Evolutionary conservation across 2,329 filamentous ascomycete genomes (phyloP).

Genomic region (Aspergillus chevalieri): DNA sequence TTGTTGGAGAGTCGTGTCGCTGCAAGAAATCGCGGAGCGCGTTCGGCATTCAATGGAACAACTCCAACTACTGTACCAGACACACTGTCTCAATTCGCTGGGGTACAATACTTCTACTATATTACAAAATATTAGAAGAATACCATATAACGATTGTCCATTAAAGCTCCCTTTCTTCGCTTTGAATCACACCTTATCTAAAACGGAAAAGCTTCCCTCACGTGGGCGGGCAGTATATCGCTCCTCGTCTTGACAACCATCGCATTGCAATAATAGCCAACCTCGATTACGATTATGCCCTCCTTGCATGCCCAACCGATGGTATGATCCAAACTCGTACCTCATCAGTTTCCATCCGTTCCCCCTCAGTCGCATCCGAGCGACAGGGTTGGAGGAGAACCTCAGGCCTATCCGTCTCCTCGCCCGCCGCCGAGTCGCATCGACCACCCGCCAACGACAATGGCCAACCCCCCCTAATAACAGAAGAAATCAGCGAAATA

Average conservation of each 20-base stretch:
- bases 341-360: slow-evolving; percentile 25
- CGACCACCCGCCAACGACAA: slow-evolving; percentile 47
- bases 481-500: slow-evolving; percentile 95
- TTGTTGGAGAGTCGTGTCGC: too few relatives aligned
- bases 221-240: slow-evolving; percentile 13
- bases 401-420: slow-evolving; percentile 51
- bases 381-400: slow-evolving; percentile 33
- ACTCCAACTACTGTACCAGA: too few relatives aligned
- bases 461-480: slow-evolving; percentile 61
- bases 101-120: too few relatives aligned
- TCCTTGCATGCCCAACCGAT: slow-evolving; percentile 21
- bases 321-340: slow-evolving; percentile 37
- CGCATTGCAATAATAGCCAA: slow-evolving; percentile 3
- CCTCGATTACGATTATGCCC: slow-evolving; percentile 26
- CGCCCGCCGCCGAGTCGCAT: slow-evolving; percentile 50
- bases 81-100: too few relatives aligned
- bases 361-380: slow-evolving; percentile 26
- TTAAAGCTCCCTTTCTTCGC: neutral
- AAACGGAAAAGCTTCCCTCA: slow-evolving; percentile 4
- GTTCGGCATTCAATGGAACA: too few relatives aligned
- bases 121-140: neutral
- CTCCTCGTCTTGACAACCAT: neutral
- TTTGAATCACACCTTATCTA: neutral
- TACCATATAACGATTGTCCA: neutral
- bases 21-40: too few relatives aligned